Percentiles rank a stretch among this genome's conserved stretches.
Evolutionary conservation across 352 stramenopile genomes (phyloP).

Genomic region (Phytophthora brassicae): DNA sequence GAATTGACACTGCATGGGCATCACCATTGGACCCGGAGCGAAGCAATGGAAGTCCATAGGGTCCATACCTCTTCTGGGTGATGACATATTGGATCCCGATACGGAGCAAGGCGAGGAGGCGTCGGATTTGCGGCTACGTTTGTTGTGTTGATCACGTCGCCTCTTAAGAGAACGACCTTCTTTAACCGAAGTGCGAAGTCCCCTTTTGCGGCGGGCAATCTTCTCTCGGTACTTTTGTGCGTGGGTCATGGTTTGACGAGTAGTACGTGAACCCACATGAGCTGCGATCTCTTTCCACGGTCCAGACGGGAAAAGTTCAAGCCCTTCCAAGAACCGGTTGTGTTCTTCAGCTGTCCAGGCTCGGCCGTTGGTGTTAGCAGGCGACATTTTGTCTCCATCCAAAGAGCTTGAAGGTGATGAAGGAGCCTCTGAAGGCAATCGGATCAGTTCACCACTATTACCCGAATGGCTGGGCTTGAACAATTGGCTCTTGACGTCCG

Average conservation of each 20-base stretch:
- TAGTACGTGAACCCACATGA: conserved; percentile 54
- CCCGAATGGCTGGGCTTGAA: conserved; percentile 28
- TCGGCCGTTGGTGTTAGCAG: conserved; percentile 31
- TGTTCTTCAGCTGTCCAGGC: conserved; percentile 54
- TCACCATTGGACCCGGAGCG: conserved; percentile 1
- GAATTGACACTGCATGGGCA: conserved; percentile 12
- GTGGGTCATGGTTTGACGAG: conserved; percentile 61
- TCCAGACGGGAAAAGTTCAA: conserved; percentile 61
- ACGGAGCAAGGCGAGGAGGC: conserved; percentile 31
- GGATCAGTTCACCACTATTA: conserved; percentile 36
- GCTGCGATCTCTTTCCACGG: conserved; percentile 68
- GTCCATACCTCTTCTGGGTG: conserved; percentile 15
- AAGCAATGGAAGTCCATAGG: conserved; percentile 42
- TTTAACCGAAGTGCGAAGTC: conserved; percentile 38
- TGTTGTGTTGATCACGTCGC: conserved; percentile 7
- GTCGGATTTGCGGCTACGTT: background rate
- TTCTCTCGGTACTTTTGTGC: conserved; percentile 64
- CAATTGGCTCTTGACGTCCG: conserved; percentile 52
- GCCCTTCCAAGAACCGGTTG: conserved; percentile 57
- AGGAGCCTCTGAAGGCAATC: conserved; percentile 26
- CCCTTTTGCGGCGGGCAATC: conserved; percentile 52
- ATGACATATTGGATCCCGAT: conserved; percentile 1
- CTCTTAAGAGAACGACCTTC: conserved; percentile 29
- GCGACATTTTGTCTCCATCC: conserved; percentile 22
- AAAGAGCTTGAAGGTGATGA: conserved; percentile 8